These are phyloP conservation scores for Tolypocladium endophyticum DNA, from an alignment of 2,329 filamentous ascomycete species.

Conservation along the genomic window DNA sequence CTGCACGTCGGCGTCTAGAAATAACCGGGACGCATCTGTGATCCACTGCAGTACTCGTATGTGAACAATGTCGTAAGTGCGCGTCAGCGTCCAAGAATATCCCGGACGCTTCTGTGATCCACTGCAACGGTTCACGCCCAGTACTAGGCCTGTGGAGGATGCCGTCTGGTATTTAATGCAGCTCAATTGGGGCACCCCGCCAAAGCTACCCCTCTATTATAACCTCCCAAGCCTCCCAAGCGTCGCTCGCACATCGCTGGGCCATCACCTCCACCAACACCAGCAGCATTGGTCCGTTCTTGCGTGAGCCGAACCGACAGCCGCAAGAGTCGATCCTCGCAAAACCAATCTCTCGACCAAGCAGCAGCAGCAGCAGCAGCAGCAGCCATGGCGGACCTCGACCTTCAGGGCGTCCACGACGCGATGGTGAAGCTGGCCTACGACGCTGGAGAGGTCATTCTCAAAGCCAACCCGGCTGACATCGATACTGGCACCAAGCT, in stretches of 20 bases:
- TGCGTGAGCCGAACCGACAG: background rate
- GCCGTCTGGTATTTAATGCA: background rate
- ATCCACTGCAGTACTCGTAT: background rate
- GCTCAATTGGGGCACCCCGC: background rate
- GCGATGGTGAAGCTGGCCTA: conserved; percentile 48
- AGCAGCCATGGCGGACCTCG: conserved; percentile 39
- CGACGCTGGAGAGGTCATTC: conserved; percentile 55
- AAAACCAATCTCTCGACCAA: background rate
- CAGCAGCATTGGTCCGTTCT: background rate
- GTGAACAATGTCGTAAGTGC: too few species aligned
- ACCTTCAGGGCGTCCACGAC: conserved; percentile 53
- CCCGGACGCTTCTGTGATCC: background rate
- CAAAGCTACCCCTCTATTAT: background rate
- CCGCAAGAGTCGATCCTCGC: background rate
- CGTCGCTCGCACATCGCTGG: background rate
- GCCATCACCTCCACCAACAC: background rate
- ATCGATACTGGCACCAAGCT: conserved; percentile 50
- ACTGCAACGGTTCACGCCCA: background rate
- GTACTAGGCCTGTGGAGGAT: background rate
- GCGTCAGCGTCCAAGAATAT: background rate
- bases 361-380: background rate
- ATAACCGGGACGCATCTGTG: too few species aligned
- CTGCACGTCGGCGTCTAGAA: background rate
- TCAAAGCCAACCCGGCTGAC: conserved; percentile 47
- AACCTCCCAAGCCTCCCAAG: background rate